Conservation (phyloP, 306 rosid genomes). For the Erythrophleum fordii region DNA sequence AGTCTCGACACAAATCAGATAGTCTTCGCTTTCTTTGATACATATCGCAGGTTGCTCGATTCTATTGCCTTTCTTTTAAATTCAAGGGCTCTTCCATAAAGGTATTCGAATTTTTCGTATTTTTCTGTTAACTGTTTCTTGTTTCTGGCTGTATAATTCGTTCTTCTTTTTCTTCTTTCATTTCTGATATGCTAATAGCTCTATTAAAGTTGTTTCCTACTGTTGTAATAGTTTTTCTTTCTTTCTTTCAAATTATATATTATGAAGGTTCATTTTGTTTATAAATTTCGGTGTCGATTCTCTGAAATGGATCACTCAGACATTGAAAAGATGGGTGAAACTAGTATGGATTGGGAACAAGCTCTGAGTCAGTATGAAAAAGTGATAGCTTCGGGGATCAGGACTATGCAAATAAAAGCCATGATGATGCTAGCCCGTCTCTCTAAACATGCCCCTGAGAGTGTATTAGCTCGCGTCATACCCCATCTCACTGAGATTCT, state of each 20-base stretch:
- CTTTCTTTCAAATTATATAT: not conserved
- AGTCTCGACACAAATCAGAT: not conserved
- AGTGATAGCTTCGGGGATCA: slow-evolving; percentile 45
- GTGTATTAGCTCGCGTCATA: slow-evolving; percentile 38
- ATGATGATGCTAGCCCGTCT: slow-evolving; percentile 37
- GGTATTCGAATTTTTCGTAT: not conserved
- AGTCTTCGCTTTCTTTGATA: not conserved
- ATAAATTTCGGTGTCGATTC: slow-evolving; percentile 31
- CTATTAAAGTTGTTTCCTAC: not conserved
- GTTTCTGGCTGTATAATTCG: not conserved
- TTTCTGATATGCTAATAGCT: slow-evolving; percentile 15
- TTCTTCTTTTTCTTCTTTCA: not conserved
- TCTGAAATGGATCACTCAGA: slow-evolving; percentile 28
- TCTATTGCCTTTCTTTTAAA: not conserved
- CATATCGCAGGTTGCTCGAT: not conserved
- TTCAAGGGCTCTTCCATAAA: not conserved
- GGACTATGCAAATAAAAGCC: slow-evolving; percentile 42
- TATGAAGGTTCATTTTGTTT: not conserved
- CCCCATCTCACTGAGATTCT: slow-evolving; percentile 50
- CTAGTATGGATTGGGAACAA: slow-evolving; percentile 46
- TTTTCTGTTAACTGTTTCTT: not conserved
- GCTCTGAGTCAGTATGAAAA: slow-evolving; percentile 35
- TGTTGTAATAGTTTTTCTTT: not conserved
- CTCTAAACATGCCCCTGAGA: slow-evolving; percentile 47
- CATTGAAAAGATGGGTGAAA: slow-evolving; percentile 28